A percentile compares a stretch with the other conserved stretches of the same genome.
Conservation (phyloP, 352 stramenopile species). For the Phytophthora tentaculata region DNA sequence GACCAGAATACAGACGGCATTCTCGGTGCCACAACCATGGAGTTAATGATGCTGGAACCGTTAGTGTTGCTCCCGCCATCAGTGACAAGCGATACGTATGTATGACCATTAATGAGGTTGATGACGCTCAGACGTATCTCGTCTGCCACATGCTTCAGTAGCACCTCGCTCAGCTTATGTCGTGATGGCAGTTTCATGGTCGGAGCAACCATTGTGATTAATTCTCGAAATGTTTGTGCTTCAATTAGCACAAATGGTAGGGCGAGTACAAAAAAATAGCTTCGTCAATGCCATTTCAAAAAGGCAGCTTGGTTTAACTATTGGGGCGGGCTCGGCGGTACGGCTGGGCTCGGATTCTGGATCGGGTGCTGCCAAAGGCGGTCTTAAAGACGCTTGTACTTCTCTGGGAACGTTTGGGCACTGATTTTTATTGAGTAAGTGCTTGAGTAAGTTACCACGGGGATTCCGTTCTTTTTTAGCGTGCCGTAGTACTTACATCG, state of each 20-base stretch:
- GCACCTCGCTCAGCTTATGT: neutral
- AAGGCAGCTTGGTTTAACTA: constrained; percentile 1
- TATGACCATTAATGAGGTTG: neutral
- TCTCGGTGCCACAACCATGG: neutral
- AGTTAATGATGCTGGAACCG: neutral
- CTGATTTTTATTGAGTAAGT: too few relatives aligned
- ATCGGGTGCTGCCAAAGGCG: too few relatives aligned
- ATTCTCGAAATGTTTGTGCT: constrained; percentile 6
- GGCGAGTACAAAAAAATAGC: constrained; percentile 12
- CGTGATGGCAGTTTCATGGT: neutral
- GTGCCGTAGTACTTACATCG: too few relatives aligned
- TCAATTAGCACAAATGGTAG: constrained; percentile 12
- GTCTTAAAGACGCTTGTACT: too few relatives aligned
- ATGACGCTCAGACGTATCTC: neutral
- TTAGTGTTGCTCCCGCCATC: neutral
- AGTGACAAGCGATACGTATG: neutral
- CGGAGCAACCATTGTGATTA: constrained; percentile 7
- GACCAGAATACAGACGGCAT: neutral
- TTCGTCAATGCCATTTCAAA: constrained; percentile 6
- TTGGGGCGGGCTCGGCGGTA: too few relatives aligned
- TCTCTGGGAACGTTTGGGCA: too few relatives aligned
- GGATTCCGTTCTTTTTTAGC: too few relatives aligned
- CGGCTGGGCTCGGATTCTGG: too few relatives aligned
- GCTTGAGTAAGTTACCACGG: too few relatives aligned
- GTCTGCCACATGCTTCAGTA: neutral